Conservation (phyloP, 176 grass and related monocot species). For the Lolium rigidum region DNA sequence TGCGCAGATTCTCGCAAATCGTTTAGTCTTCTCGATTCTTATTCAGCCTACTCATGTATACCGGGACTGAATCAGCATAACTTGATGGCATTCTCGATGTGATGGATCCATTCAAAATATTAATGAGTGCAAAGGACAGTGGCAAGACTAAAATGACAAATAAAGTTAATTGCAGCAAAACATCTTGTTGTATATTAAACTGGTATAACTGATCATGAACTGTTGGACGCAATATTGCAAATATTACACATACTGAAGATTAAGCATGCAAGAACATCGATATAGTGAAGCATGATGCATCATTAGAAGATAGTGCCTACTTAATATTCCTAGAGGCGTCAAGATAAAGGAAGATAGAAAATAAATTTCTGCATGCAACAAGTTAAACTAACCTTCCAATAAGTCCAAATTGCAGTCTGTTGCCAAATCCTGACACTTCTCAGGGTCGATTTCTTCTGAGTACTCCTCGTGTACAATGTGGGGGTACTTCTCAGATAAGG, state of each 20-base stretch:
- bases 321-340: background rate
- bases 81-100: background rate
- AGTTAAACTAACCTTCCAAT: slow-evolving; percentile 67
- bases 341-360: slow-evolving; percentile 13
- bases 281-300: slow-evolving; percentile 9
- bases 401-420: slow-evolving; percentile 56
- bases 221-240: background rate
- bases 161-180: background rate
- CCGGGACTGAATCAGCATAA: slow-evolving; percentile 4
- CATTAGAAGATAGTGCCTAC: background rate
- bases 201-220: background rate
- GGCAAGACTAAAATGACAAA: slow-evolving; percentile 23
- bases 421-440: slow-evolving; percentile 50
- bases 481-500: slow-evolving; percentile 73
- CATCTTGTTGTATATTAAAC: slow-evolving; percentile 15
- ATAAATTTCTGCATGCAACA: slow-evolving; percentile 1
- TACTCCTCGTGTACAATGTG: slow-evolving; percentile 87
- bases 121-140: background rate
- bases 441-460: slow-evolving; percentile 50
- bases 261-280: slow-evolving; percentile 20
- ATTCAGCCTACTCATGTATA: slow-evolving; percentile 22
- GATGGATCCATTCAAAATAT: background rate
- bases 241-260: background rate
- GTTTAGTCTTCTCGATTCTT: background rate
- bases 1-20: background rate